phyloP scores from a whole-genome alignment of 768 basidiomycete genomes.

The Clathrus columnatus region DNA sequence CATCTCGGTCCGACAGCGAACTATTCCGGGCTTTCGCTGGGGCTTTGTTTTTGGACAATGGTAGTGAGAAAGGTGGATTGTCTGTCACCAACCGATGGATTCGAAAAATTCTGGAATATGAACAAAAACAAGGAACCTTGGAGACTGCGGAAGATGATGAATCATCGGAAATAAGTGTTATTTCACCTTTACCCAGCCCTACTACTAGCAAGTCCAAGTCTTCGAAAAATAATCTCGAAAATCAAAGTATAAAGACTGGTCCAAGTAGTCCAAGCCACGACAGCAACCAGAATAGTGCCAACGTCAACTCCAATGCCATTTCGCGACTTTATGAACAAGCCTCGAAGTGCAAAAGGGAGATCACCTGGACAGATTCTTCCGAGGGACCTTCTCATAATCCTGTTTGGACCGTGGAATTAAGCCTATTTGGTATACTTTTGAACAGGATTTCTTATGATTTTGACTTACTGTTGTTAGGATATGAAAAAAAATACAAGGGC shows the following conservation, averaged over 20 bases:
- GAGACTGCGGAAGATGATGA: neutral
- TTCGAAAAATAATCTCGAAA: no score
- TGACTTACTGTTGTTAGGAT: neutral
- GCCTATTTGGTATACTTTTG: neutral
- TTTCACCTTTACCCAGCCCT: no score
- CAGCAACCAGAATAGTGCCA: no score
- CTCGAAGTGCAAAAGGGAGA: neutral
- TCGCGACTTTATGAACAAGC: neutral
- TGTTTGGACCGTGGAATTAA: neutral
- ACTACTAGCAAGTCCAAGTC: no score
- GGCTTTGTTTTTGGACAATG: neutral
- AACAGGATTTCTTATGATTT: neutral
- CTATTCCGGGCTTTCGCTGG: slow-evolving; percentile 4
- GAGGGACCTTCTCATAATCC: neutral
- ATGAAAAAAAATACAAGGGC: neutral
- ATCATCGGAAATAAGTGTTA: neutral
- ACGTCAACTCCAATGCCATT: slow-evolving; percentile 1
- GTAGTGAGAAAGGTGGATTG: no score
- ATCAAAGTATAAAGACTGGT: no score
- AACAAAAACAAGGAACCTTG: neutral
- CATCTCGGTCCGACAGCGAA: neutral
- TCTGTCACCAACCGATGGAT: neutral
- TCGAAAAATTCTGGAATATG: neutral
- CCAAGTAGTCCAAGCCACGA: no score
- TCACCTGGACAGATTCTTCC: neutral